A percentile compares a stretch with the other conserved stretches of the same genome.
Evolutionary conservation across 78 protist species (phyloP).

Genomic region (Emiliania huxleyi): DNA sequence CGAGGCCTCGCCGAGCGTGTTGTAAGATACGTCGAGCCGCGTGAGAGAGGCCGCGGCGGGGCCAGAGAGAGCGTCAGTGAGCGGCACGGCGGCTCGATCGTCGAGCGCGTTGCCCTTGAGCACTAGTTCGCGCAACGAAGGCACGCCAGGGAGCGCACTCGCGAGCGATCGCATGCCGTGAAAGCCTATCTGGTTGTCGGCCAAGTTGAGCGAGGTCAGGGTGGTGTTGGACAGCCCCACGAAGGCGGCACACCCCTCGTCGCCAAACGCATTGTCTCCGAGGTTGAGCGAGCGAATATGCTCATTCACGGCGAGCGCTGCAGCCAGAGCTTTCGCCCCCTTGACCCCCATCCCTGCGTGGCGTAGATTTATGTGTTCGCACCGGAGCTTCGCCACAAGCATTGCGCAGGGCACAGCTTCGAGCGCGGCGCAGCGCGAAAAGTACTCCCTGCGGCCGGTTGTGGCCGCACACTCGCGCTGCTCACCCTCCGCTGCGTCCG

Average conservation of each 20-base stretch:
- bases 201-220: constrained; percentile 50
- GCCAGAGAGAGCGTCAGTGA: not conserved
- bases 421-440: not conserved
- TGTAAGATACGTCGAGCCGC: not conserved
- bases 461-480: too few relatives aligned
- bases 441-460: not conserved
- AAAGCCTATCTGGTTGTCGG: constrained; percentile 19
- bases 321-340: constrained; percentile 11
- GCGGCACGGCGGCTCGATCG: not conserved
- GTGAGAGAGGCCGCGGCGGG: not conserved
- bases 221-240: constrained; percentile 54
- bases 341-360: not conserved
- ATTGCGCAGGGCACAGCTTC: not conserved
- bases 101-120: not conserved
- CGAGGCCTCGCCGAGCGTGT: not conserved
- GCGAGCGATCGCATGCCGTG: not conserved
- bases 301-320: constrained; percentile 14
- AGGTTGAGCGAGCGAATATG: constrained; percentile 53
- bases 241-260: constrained; percentile 53
- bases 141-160: not conserved
- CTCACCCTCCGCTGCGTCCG: not conserved
- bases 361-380: not conserved
- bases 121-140: not conserved
- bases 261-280: constrained; percentile 57
- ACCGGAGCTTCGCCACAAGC: not conserved